Base-by-base conservation (phyloP, 2,329 filamentous ascomycete genomes). In the Cryphonectria radicalis region DNA sequence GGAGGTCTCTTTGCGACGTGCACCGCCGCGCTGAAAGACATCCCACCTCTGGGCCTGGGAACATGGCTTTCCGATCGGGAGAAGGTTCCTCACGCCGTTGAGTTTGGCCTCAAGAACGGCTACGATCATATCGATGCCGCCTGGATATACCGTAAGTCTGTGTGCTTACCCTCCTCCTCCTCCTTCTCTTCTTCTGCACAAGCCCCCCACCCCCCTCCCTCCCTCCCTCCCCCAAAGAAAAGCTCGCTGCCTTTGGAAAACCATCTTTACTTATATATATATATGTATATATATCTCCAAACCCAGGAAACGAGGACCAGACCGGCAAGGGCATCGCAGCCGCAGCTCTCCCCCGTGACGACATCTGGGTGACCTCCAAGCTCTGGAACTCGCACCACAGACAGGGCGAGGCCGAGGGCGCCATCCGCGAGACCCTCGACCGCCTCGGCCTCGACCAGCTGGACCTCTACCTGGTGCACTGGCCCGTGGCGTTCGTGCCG, bases 381-480 rank as follows among this genome's bases (percentile, higher is more conserved):
- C 81, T 22, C 78, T 77, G n/a, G 79, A 81, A 6, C 80, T 77
- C 17, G 75, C 79, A 79, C 46, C 79, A 80, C 67, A 76, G 78
- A 0, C 74, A 75, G 1, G 69, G 66, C 10, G 73, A 78, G 64
- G 86, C 86, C 46, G 80, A 82, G 60, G 78, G 81, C 53, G 86
- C 84, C 13, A 80, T 87, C 67, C 77, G 81, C 25, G 82, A 83
- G 74, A 85, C 85, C 7, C 77, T 89, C 65, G 79, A 82, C 67
- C 81, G 83, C 64, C 80, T 88, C 40, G 83, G 84, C 5, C 80
- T 84, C 0, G 83, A 83, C 65, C 87, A 87, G 72, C 76, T 88
- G 66, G 86, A 87, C 74, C 80, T 88, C 2, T 88, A 87, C 75
- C 82, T 88, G 25, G 85, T 89, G 74, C 84, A 86, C 77, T 87